Base-by-base conservation (phyloP, 495 filamentous ascomycete genomes). In the Tetracladium marchalianum region DNA sequence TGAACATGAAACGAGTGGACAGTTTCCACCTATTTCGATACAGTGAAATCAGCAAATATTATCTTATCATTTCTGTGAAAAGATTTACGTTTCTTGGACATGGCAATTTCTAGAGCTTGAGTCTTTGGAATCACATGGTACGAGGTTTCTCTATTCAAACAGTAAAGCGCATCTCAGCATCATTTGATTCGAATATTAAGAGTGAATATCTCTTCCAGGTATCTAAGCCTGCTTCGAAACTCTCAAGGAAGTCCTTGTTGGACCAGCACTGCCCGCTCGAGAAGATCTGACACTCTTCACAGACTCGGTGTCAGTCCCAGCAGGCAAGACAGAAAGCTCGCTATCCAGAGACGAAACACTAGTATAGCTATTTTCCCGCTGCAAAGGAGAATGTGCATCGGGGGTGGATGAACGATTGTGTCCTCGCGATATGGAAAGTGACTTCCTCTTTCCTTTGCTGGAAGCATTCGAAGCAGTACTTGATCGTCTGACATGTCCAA, bases 311-410 rank as follows among this genome's bases (percentile, higher is more conserved):
- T 50, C 55, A 27, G 22, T 27, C 31, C 38, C 42, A 19, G 39
- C 17, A 42, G 47, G 44, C 18, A 48, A 48, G 0, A n/a, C n/a
- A 18, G 53, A 41, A 9, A 44, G 41, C 11, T 58, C 52, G 34
- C 31, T 52, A 15, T 55, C 55, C 33, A 39, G 24, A 24, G 54
- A 52, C 0, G 51, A 54, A 2, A 52, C 48, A 43, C 53, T 61
- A 32, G 60, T 56, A 36, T 65, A 41, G 46, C 66, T 75, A 50
- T 66, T 72, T 43, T 72, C 65, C 43, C 61, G 65, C 15, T 66
- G 68, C 50, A 77, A 55, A 13, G 72, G 73, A 15, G 70, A 74
- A 6, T 65, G 64, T 4, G 63, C 61, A 41, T 76, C 72, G 10
- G 73, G 73, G 22, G 72, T 73, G 8, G 69, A 66, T 38, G 69